These are phyloP conservation scores for Astragalus membranaceus DNA, from an alignment of 306 rosid genomes.

Conservation along the genomic window DNA sequence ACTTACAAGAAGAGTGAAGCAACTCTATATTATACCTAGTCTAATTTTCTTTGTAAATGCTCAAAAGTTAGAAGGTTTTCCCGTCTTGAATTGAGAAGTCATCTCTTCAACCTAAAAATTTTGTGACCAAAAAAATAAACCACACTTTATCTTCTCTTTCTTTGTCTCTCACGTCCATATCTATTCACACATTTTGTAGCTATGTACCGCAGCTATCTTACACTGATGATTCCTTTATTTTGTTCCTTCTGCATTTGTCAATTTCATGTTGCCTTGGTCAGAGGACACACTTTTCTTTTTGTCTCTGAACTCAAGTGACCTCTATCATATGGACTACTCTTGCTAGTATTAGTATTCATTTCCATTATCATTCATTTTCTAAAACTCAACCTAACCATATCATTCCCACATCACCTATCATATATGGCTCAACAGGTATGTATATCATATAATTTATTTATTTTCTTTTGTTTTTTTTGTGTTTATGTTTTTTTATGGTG, in stretches of 20 bases:
- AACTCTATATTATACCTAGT: too few relatives aligned
- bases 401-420: conserved; percentile 11
- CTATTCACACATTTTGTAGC: not conserved
- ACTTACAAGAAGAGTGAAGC: too few relatives aligned
- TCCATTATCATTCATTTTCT: not conserved
- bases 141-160: not conserved
- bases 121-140: not conserved
- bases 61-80: too few relatives aligned
- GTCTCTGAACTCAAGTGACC: conserved; percentile 9
- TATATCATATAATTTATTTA: too few relatives aligned
- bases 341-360: conserved; percentile 6
- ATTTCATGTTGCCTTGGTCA: conserved; percentile 14
- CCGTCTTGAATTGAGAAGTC: too few relatives aligned
- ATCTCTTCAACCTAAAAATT: too few relatives aligned
- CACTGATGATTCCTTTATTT: not conserved
- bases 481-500: not conserved
- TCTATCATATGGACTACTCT: not conserved
- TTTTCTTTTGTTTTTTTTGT: not conserved
- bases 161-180: conserved; percentile 18
- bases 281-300: not conserved
- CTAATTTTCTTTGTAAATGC: too few relatives aligned
- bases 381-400: not conserved
- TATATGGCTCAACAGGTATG: conserved; percentile 62
- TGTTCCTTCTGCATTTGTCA: not conserved
- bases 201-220: not conserved